Conservation (phyloP, 1,284 basidiomycete genomes). For the Sutorius eximius region DNA sequence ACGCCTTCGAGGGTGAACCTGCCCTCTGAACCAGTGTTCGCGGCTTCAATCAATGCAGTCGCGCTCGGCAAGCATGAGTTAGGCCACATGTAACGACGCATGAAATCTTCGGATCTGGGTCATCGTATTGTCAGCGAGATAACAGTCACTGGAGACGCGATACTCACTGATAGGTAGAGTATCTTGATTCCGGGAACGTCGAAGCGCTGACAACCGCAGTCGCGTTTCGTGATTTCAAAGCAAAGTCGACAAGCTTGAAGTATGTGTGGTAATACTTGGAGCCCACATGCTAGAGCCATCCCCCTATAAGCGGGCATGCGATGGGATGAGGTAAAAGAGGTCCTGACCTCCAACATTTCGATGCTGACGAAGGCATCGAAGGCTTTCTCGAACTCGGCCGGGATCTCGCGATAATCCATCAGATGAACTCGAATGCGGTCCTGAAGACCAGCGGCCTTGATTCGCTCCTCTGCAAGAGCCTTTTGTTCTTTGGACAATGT, state of each 20-base stretch:
- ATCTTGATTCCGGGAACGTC: conserved; percentile 82
- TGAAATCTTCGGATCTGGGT: conserved; percentile 78
- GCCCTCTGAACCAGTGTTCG: conserved; percentile 63
- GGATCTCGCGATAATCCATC: conserved; percentile 84
- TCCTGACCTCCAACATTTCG: conserved; percentile 84
- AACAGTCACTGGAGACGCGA: conserved; percentile 1
- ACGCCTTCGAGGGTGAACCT: conserved; percentile 83
- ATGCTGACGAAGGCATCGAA: conserved; percentile 90
- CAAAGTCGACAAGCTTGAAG: conserved; percentile 80
- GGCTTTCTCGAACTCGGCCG: conserved; percentile 69
- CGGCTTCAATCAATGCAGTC: conserved; percentile 67
- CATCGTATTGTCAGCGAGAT: conserved; percentile 5
- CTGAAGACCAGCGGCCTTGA: conserved; percentile 69
- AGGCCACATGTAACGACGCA: conserved; percentile 91
- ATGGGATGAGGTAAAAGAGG: neutral
- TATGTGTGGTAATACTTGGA: conserved; percentile 71
- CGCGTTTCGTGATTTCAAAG: conserved; percentile 69
- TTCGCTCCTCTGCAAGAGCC: conserved; percentile 78
- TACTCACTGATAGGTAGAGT: conserved; percentile 64
- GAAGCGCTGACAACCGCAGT: conserved; percentile 78
- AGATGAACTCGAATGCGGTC: conserved; percentile 79
- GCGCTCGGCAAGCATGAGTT: conserved; percentile 86
- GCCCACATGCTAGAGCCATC: conserved; percentile 58
- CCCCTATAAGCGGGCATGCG: conserved; percentile 7
- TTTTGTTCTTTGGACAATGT: conserved; percentile 89